Evolutionary conservation across 2,329 filamentous ascomycete species (phyloP), one percentile per base, ranked within the genome.

Genomic region (Apiospora aurea): DNA sequence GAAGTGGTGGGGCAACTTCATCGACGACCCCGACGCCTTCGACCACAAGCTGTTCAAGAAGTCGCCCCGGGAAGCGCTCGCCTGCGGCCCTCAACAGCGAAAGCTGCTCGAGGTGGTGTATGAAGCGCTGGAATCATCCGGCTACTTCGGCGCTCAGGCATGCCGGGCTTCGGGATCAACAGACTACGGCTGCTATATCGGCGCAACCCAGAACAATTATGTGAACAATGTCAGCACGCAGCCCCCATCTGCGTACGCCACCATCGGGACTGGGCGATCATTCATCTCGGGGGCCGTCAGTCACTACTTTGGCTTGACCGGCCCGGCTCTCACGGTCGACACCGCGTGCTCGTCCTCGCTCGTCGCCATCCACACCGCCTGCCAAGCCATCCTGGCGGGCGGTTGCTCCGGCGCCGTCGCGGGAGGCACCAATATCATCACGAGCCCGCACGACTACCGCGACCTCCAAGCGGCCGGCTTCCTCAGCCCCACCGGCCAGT

Each of bases 201-300:
- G 83, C 6, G 76, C 77, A 5, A 78, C 77, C 41, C 74, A 72
- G 0, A 75, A 74, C 10, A 83, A 86, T 69, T 86, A 86, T 71
- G 80, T 84, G 10, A 70, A 81, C 66, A 85, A 86, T 70, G 74
- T 84, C 1, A 77, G 79, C 3, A 81, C 79, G 34, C 77, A 85
- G 46, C 49, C 79, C 0, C 69, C 82, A 0, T 82, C 77, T 10
- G 81, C 83, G 0, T 87, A 80, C 70, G 76, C 81, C 0, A 80
- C 81, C 1, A 73, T 74, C 0, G 79, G 80, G 4, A 81, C 76
- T 26, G 46, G 76, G 14, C 73, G 77, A 41, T 73, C 74, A 13
- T 82, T 80, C 69, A 72, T 78, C 18, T 73, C 74, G 18, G 80
- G 79, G 11, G 71, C 79, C 0, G 72, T 84, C 0, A 78, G 77